Evolutionary conservation across 2,329 filamentous ascomycete species (phyloP), one percentile per base, ranked within the genome.

Genomic region (Zasmidium citrigriseum): DNA sequence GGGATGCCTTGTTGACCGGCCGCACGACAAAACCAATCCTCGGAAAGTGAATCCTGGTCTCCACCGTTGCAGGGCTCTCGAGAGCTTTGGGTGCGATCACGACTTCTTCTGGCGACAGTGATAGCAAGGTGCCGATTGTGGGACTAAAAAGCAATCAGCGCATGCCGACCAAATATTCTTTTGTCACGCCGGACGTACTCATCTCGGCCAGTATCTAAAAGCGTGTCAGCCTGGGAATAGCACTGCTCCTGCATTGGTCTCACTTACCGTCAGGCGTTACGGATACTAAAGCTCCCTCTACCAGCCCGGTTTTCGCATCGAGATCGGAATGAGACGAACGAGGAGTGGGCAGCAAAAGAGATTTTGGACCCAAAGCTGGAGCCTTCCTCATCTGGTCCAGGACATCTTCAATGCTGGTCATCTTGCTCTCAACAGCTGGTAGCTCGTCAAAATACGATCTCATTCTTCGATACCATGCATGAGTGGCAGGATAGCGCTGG

Each of bases 31-130:
- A 78, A 0, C 75, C 76, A 14, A 77, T 50, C 22, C 73, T 64
- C 7, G 76, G 76, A 47, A 78, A 77, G 67, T 78, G 76, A 14
- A 77, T 63, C 16, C 72, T 62, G 1, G 72, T 70, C 52, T 73
- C 68, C 11, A 77, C 54, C 27, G 70, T 61, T 1, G 68, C 61
- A 12, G 59, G 27, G 12, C 56, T 68, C 1, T 70, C 72, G 1
- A 68, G 58, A 41, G 60, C 58, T 11, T 59, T 54, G 4, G 76
- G 75, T 63, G 68, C 67, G 49, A 77, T 70, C 0, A 77, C 72
- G 1, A 77, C 68, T 57, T 77, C 76, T 50, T 78, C 75, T 1
- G 75, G 73, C 4, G 75, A 74, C 29, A 74, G 58, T n/a, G 66
- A 67, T 0, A 77, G 61, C 55, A 77, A 50, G 3, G 51, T 69